phyloP scores from a whole-genome alignment of 352 stramenopile genomes.

The Phytophthora capsici region DNA sequence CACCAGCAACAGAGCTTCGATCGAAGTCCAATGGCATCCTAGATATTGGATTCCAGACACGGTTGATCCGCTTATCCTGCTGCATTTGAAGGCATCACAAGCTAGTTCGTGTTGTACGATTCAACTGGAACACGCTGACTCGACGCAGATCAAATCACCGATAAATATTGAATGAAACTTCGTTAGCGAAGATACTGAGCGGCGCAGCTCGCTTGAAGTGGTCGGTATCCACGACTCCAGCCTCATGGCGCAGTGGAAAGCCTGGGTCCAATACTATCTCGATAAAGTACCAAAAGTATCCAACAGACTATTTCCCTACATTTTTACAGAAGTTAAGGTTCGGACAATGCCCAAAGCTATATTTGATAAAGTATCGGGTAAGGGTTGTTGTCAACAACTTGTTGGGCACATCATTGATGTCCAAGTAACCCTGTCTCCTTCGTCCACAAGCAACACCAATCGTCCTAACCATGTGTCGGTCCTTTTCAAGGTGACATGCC shows the following conservation, averaged over 20 bases:
- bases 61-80: no score
- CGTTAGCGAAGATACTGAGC: background rate
- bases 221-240: conserved; percentile 2
- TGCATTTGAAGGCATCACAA: no score
- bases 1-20: background rate
- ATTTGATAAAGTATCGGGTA: conserved; percentile 2
- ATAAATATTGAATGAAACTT: background rate
- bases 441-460: background rate
- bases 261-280: background rate
- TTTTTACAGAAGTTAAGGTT: background rate
- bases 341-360: background rate
- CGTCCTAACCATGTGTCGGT: conserved; percentile 21
- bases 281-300: conserved; percentile 2
- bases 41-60: no score
- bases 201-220: conserved; percentile 5
- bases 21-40: background rate
- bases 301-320: background rate
- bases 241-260: conserved; percentile 5
- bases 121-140: no score
- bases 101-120: no score
- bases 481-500: conserved; percentile 22
- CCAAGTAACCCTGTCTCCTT: background rate
- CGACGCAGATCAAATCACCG: background rate
- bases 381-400: background rate
- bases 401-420: background rate